Evolutionary conservation across 2,329 filamentous ascomycete genomes (phyloP).

Genomic region (Fusarium fujikuroi): DNA sequence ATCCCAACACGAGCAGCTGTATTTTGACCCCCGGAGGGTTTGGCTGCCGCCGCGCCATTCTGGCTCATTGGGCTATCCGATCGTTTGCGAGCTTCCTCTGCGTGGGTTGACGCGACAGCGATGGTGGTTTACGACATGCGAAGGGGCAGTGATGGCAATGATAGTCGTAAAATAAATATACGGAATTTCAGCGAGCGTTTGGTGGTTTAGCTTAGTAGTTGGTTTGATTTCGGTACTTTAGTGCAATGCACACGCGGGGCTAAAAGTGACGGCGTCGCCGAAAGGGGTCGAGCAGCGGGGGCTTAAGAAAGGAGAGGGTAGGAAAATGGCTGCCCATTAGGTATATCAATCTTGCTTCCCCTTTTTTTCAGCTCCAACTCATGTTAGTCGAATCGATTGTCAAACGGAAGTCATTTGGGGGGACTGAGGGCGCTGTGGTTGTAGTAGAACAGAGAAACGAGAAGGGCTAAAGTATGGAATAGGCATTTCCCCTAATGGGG

Average conservation of each 20-base stretch:
- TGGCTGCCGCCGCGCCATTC: constrained; percentile 43
- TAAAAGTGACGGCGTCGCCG: constrained; percentile 29
- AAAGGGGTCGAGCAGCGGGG: constrained; percentile 28
- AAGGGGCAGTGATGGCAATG: not conserved
- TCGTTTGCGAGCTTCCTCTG: constrained; percentile 16
- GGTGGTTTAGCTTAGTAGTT: constrained; percentile 15
- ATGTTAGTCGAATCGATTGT: constrained; percentile 17
- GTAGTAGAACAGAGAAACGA: not conserved
- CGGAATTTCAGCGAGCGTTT: constrained; percentile 8
- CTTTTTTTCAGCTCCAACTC: constrained; percentile 24
- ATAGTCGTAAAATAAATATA: not conserved
- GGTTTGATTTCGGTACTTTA: constrained; percentile 8
- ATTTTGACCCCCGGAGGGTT: constrained; percentile 32
- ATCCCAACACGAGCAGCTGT: constrained; percentile 40
- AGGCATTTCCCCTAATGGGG: not conserved
- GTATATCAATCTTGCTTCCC: constrained; percentile 12
- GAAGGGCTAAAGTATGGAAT: not conserved
- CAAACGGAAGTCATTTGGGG: not conserved
- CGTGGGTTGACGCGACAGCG: constrained; percentile 31
- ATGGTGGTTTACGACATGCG: constrained; percentile 35
- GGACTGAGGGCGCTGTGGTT: not conserved
- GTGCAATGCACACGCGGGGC: constrained; percentile 30
- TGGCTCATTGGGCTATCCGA: constrained; percentile 40
- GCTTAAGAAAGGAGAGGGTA: not conserved
- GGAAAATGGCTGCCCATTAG: not conserved